phyloP scores from a whole-genome alignment of 2,329 filamentous ascomycete species.

The Metarhizium guizhouense region DNA sequence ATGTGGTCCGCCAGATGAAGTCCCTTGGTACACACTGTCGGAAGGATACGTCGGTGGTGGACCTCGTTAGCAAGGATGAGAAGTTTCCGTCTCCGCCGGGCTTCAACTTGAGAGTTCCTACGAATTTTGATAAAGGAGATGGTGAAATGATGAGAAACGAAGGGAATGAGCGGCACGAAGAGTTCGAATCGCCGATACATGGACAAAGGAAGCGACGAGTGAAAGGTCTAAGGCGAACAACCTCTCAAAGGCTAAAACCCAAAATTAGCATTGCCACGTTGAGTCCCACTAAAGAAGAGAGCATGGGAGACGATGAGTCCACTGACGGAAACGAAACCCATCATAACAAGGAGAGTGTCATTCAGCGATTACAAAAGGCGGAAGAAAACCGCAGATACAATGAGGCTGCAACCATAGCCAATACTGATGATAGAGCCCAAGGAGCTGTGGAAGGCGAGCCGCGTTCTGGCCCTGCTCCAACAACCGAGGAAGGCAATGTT shows the following conservation, averaged over 20 bases:
- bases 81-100: background rate
- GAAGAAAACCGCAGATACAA: background rate
- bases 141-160: slow-evolving; percentile 2
- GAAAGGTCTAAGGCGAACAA: slow-evolving; percentile 11
- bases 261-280: slow-evolving; percentile 16
- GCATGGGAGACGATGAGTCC: slow-evolving; percentile 9
- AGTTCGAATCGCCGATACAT: slow-evolving; percentile 26
- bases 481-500: background rate
- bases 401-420: background rate
- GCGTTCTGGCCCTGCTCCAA: background rate
- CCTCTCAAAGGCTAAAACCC: slow-evolving; percentile 13
- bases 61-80: slow-evolving; percentile 5
- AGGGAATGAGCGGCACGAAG: slow-evolving; percentile 22
- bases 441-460: background rate
- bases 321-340: background rate
- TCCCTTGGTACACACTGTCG: slow-evolving; percentile 27
- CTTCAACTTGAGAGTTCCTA: background rate
- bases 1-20: slow-evolving; percentile 52
- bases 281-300: slow-evolving; percentile 25
- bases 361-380: slow-evolving; percentile 2
- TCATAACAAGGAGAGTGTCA: background rate
- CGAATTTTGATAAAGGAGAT: background rate
- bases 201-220: slow-evolving; percentile 14
- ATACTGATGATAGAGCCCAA: background rate
- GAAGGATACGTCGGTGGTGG: slow-evolving; percentile 11